Conservation (phyloP, 306 rosid genomes). For the Leucaena leucocephala region DNA sequence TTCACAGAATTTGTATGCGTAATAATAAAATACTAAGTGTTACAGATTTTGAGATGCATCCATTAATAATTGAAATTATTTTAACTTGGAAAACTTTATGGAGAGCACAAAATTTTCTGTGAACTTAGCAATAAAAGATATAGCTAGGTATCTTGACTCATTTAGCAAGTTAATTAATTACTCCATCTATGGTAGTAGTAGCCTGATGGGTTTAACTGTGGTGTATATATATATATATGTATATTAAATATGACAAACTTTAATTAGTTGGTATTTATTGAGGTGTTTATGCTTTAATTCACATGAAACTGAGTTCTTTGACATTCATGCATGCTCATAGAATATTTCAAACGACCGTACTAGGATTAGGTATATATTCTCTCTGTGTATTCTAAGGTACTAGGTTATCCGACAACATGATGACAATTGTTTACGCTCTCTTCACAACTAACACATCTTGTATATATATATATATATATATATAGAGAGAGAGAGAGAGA, state of each 20-base stretch:
- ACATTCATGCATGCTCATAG: not conserved
- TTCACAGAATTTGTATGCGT: not conserved
- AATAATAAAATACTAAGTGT: not conserved
- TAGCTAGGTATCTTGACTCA: not conserved
- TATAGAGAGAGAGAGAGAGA: not conserved
- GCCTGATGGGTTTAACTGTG: not conserved
- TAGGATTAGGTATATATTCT: not conserved
- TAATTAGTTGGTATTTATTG: not conserved
- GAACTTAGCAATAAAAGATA: not conserved
- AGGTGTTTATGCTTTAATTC: not conserved
- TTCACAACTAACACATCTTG: conserved; percentile 14
- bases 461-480: not conserved
- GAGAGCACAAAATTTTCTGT: not conserved
- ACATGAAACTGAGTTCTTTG: not conserved
- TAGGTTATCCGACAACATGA: not conserved
- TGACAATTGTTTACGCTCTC: not conserved
- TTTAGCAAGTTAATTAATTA: not conserved
- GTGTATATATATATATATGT: no score
- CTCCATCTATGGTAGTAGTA: not conserved
- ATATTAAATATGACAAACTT: not conserved
- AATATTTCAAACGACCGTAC: not conserved
- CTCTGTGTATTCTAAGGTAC: not conserved
- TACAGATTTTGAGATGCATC: not conserved
- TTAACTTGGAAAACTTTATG: not conserved
- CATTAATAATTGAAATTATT: not conserved